Evolutionary conservation across 495 filamentous ascomycete species (phyloP).

Genomic region (Neurospora sp.): DNA sequence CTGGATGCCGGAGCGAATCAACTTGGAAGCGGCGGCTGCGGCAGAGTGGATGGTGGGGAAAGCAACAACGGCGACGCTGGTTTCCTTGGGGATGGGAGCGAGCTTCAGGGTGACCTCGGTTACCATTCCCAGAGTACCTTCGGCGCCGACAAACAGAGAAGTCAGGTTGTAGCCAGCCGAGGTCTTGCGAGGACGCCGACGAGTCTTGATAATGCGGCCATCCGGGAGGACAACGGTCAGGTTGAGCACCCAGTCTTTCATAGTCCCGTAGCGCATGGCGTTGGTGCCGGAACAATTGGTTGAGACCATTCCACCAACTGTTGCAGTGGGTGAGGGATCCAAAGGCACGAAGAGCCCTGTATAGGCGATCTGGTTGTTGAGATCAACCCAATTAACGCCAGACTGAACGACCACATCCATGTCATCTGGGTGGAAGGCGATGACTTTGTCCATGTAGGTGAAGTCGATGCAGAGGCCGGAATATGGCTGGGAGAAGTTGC

Average conservation of each 20-base stretch:
- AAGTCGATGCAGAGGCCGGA: constrained; percentile 83
- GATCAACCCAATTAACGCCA: constrained; percentile 71
- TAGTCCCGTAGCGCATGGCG: constrained; percentile 69
- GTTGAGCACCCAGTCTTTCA: constrained; percentile 77
- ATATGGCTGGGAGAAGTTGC: constrained; percentile 71
- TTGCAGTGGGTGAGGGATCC: constrained; percentile 56
- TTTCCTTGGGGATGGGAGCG: constrained; percentile 51
- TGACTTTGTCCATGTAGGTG: constrained; percentile 65
- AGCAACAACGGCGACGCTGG: constrained; percentile 53
- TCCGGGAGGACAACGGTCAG: constrained; percentile 69
- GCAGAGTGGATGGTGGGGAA: constrained; percentile 54
- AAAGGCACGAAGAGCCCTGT: constrained; percentile 78
- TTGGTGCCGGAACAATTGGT: constrained; percentile 74
- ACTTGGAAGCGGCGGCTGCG: constrained; percentile 49
- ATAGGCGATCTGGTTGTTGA: constrained; percentile 64
- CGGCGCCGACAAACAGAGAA: constrained; percentile 78
- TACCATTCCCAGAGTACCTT: constrained; percentile 83
- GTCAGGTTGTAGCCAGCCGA: constrained; percentile 76
- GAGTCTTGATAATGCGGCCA: constrained; percentile 65
- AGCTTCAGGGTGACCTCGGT: constrained; percentile 74
- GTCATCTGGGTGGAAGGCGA: constrained; percentile 68
- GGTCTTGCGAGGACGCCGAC: constrained; percentile 59
- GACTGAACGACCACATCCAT: constrained; percentile 88
- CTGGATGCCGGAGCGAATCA: constrained; percentile 56
- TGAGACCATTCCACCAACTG: constrained; percentile 62